These are phyloP conservation scores for Ilyonectria sp. DNA, from an alignment of 2,329 filamentous ascomycete species.

Conservation along the genomic window DNA sequence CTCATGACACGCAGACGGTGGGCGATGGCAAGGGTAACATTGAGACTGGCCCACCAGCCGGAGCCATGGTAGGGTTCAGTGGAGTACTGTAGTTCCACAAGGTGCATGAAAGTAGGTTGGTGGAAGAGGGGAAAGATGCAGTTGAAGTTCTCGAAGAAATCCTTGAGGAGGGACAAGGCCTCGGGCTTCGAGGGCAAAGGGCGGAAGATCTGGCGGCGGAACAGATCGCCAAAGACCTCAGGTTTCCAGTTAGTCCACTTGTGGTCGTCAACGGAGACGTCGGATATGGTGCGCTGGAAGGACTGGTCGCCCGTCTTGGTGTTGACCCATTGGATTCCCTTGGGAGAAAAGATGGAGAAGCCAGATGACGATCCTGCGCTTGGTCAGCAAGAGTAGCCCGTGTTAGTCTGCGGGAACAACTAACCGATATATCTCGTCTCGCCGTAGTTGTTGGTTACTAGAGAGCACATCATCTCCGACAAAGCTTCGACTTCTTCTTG, in stretches of 20 bases:
- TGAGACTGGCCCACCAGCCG: constrained; percentile 98
- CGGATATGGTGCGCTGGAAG: constrained; percentile 94
- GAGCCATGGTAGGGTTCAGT: constrained; percentile 93
- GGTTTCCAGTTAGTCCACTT: constrained; percentile 99
- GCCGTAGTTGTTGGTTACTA: constrained; percentile 94
- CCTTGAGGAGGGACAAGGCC: constrained; percentile 87
- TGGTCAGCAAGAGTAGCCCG: constrained; percentile 26
- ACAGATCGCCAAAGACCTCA: constrained; percentile 95
- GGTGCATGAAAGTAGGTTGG: constrained; percentile 97
- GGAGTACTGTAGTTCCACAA: constrained; percentile 95
- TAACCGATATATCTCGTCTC: constrained; percentile 96
- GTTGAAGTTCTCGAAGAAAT: constrained; percentile 99
- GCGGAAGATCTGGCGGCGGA: constrained; percentile 86
- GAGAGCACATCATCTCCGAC: constrained; percentile 98
- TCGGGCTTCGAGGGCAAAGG: constrained; percentile 89
- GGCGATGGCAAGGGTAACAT: constrained; percentile 93
- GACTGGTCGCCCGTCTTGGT: constrained; percentile 96
- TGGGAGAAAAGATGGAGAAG: constrained; percentile 98
- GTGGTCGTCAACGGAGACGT: constrained; percentile 91
- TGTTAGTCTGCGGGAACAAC: constrained; percentile 39
- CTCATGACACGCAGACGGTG: constrained; percentile 96
- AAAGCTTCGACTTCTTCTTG: constrained; percentile 84
- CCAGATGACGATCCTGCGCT: constrained; percentile 92
- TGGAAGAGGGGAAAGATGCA: constrained; percentile 98
- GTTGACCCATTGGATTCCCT: constrained; percentile 98